Base-by-base conservation (phyloP, 495 filamentous ascomycete genomes). In the Immersiella caudata region DNA sequence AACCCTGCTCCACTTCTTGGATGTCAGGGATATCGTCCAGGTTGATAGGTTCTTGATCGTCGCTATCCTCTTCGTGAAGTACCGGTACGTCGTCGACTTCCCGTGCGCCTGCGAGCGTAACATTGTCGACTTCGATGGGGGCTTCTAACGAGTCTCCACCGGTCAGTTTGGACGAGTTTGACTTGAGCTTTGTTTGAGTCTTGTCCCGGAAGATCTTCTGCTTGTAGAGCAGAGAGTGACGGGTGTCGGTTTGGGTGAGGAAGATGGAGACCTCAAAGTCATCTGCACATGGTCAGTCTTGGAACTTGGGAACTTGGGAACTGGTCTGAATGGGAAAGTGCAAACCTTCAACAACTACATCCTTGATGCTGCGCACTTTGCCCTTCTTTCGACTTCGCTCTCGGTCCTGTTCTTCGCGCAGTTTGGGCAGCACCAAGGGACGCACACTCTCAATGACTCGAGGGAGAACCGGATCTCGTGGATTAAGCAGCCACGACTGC, bases 181-280 rank as follows among this genome's bases (percentile, higher is more conserved):
- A 87, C 56, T 81, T 80, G 36, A 90, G 68, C 67, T 79, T 81
- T 22, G 75, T 80, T 76, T 84, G 85, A 58, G 74, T 78, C 59
- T 71, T 88, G 57, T 86, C 81, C 71, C 74, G 86, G 70, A 86
- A 92, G 81, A 75, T 81, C 78, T 96, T 98, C 63, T 89, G 86
- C 73, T 94, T 94, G 68, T 90, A 90, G 61, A 98, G 85, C 11
- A 99, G 83, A 18, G 92, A 89, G 81, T 98, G 94, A 29, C 93
- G 87, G n/a, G 91, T 92, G 24, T 88, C 89, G 7, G 89, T 89
- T 77, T 96, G 91, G 36, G 90, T 96, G 70, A 99, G 85, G 79
- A 97, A 99, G 67, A 98, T 88, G 20, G 92, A 90, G 49, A 97
- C 91, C 74, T 97, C 93, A 73, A 97, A 99, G 60, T 96, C 94